phyloP scores from a whole-genome alignment of 2,329 filamentous ascomycete genomes.

The Colletotrichum echinochloae region DNA sequence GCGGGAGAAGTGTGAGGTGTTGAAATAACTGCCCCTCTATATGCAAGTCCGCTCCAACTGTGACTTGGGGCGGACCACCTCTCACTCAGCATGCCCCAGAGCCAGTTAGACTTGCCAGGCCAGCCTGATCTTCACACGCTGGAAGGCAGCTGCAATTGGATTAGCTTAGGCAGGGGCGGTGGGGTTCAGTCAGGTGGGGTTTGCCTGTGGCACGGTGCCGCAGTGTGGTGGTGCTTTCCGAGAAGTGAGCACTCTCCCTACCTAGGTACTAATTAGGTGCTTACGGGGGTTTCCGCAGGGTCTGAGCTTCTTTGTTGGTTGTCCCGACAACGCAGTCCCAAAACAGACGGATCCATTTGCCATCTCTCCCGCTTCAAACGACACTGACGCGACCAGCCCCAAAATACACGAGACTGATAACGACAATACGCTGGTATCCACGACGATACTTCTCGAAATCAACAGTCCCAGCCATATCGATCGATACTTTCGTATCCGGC shows the following conservation, averaged over 20 bases:
- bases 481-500: background rate
- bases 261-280: no score
- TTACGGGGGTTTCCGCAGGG: slow-evolving; percentile 31
- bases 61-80: slow-evolving; percentile 38
- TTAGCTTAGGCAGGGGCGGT: slow-evolving; percentile 35
- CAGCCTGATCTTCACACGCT: slow-evolving; percentile 33
- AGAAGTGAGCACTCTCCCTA: slow-evolving; percentile 3
- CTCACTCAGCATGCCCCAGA: slow-evolving; percentile 32
- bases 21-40: slow-evolving; percentile 50
- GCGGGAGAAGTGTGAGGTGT: slow-evolving; percentile 46
- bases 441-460: slow-evolving; percentile 1
- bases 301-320: slow-evolving; percentile 34
- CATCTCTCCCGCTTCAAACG: slow-evolving; percentile 18
- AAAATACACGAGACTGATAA: slow-evolving; percentile 7
- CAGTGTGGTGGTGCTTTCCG: slow-evolving; percentile 16
- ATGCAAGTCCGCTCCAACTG: slow-evolving; percentile 52
- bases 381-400: slow-evolving; percentile 7
- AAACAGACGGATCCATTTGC: slow-evolving; percentile 30
- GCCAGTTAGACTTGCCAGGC: slow-evolving; percentile 18
- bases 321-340: slow-evolving; percentile 31
- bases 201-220: slow-evolving; percentile 33
- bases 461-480: background rate
- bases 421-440: background rate
- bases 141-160: slow-evolving; percentile 38
- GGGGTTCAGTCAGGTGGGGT: slow-evolving; percentile 37